Percentiles rank a stretch among this genome's conserved stretches.
Evolutionary conservation across 345 rosid genomes (phyloP).

Genomic region (Lumnitzera racemosa): DNA sequence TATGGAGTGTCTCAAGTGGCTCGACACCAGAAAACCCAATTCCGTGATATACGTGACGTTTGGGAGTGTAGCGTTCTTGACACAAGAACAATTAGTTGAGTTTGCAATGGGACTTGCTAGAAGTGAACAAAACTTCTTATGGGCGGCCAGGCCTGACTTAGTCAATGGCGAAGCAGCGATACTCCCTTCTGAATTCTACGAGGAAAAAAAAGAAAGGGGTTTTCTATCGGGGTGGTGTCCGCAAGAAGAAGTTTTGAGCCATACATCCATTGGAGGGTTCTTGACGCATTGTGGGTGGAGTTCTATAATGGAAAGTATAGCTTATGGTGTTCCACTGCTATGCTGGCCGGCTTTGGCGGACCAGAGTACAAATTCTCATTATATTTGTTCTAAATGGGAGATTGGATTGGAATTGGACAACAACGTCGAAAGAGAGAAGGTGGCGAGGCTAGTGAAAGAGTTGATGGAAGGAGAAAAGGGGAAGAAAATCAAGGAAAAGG

Average conservation of each 20-base stretch:
- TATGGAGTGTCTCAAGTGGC: neutral
- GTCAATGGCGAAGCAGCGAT: constrained; percentile 1
- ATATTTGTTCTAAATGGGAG: constrained; percentile 2
- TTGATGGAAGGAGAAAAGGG: constrained; percentile 8
- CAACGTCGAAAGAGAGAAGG: constrained; percentile 5
- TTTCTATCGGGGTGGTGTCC: constrained; percentile 5
- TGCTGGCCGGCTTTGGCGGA: neutral
- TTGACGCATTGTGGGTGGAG: constrained; percentile 11
- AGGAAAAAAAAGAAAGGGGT: constrained; percentile 5
- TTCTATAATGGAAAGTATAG: constrained; percentile 3
- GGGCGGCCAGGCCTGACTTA: constrained; percentile 10
- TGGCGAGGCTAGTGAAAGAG: constrained; percentile 7
- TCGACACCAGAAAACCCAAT: neutral
- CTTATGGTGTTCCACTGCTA: constrained; percentile 4
- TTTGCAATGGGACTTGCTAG: constrained; percentile 11
- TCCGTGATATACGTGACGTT: neutral
- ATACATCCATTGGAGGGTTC: constrained; percentile 8
- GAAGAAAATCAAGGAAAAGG: constrained; percentile 4
- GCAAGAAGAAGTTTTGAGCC: constrained; percentile 6
- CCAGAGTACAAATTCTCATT: constrained; percentile 1
- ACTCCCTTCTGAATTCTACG: neutral
- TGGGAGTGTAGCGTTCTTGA: constrained; percentile 4
- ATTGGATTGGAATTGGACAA: constrained; percentile 1
- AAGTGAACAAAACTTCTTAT: constrained; percentile 4
- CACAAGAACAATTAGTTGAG: constrained; percentile 6